phyloP scores from a whole-genome alignment of 2,329 filamentous ascomycete genomes.

The Tetracladium maxilliforme region DNA sequence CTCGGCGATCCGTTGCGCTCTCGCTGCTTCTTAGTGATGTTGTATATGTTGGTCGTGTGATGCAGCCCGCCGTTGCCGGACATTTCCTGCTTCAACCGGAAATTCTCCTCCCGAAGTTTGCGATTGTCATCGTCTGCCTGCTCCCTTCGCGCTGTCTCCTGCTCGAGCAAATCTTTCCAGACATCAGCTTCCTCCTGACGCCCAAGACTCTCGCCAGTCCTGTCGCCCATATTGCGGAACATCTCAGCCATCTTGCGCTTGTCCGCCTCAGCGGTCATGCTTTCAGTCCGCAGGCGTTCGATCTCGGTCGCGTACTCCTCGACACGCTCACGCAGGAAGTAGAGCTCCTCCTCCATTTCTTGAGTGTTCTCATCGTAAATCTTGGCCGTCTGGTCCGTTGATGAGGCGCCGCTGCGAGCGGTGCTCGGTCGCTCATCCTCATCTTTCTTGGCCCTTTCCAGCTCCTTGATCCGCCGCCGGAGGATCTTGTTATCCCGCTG shows the following conservation, averaged over 20 bases:
- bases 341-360: conserved; percentile 72
- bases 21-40: conserved; percentile 46
- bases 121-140: conserved; percentile 83
- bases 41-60: conserved; percentile 52
- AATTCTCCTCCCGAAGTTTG: conserved; percentile 69
- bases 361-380: conserved; percentile 41
- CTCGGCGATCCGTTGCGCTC: conserved; percentile 27
- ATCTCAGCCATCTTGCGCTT: conserved; percentile 77
- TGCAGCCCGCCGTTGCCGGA: conserved; percentile 25
- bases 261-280: conserved; percentile 65
- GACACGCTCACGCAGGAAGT: conserved; percentile 71
- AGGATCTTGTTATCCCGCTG: conserved; percentile 84
- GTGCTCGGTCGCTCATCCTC: conserved; percentile 49
- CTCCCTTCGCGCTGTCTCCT: conserved; percentile 78
- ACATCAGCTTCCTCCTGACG: conserved; percentile 60
- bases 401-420: conserved; percentile 37
- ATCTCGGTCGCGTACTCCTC: conserved; percentile 76
- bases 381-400: conserved; percentile 36
- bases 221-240: conserved; percentile 49
- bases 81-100: conserved; percentile 51
- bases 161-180: conserved; percentile 88
- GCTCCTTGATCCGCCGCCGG: conserved; percentile 66
- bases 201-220: conserved; percentile 26
- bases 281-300: conserved; percentile 67
- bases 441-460: conserved; percentile 65